Evolutionary conservation across 75 land plant species (phyloP).

Genomic region (Pinus tabuliformis): DNA sequence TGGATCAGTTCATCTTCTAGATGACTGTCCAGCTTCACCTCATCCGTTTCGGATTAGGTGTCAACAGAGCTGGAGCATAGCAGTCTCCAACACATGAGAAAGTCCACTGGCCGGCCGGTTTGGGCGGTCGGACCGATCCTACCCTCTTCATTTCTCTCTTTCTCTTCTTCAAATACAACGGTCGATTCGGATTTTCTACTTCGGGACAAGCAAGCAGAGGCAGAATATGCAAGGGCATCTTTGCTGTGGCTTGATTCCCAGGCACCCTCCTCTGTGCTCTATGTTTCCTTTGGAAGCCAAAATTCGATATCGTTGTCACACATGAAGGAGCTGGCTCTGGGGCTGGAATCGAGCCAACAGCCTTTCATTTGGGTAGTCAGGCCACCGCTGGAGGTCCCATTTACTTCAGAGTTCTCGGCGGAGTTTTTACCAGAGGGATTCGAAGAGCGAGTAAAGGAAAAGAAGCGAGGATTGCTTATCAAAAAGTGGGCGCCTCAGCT

Average conservation of each 20-base stretch:
- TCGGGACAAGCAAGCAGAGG: too few species aligned
- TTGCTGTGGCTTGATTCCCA: slow-evolving; percentile 18
- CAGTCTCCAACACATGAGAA: background rate
- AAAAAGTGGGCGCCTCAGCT: slow-evolving; percentile 30
- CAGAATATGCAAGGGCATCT: background rate
- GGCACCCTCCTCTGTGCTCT: slow-evolving; percentile 16
- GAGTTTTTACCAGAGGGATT: slow-evolving; percentile 15
- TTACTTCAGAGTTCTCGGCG: background rate
- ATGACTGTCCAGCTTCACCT: too few species aligned
- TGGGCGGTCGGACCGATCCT: background rate
- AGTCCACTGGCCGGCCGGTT: background rate
- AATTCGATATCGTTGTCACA: slow-evolving; percentile 12
- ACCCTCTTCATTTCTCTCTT: background rate
- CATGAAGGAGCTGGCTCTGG: slow-evolving; percentile 15
- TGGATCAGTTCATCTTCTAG: too few species aligned
- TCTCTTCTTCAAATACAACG: too few species aligned
- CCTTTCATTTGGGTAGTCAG: slow-evolving; percentile 10
- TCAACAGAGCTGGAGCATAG: background rate
- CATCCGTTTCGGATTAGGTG: too few species aligned
- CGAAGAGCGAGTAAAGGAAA: slow-evolving; percentile 1
- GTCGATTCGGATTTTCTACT: background rate
- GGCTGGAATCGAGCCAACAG: background rate
- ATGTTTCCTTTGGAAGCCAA: slow-evolving; percentile 28
- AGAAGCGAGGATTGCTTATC: slow-evolving; percentile 18
- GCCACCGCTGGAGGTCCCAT: background rate